Evolutionary conservation across 2,329 filamentous ascomycete species (phyloP).

Genomic region (Ophiocordyceps camponoti-floridani): DNA sequence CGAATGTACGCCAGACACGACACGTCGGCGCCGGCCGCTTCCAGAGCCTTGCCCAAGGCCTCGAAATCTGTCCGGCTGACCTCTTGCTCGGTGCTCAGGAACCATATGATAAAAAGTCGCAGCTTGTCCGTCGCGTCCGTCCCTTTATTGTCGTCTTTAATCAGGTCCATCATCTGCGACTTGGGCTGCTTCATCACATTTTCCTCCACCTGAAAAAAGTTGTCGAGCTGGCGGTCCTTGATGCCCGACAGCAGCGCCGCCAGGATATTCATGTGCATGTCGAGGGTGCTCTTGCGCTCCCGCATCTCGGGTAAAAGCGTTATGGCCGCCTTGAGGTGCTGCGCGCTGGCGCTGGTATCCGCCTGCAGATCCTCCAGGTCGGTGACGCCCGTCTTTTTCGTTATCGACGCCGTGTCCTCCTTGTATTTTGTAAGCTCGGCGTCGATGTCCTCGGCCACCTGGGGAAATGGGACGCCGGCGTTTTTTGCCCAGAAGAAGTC

Average conservation of each 20-base stretch:
- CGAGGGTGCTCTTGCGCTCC: constrained; percentile 79
- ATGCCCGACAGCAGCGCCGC: constrained; percentile 62
- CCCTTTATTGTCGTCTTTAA: constrained; percentile 69
- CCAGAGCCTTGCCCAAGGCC: constrained; percentile 70
- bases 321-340: constrained; percentile 91
- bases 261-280: constrained; percentile 98
- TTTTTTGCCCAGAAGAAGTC: constrained; percentile 98
- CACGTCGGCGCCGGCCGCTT: constrained; percentile 56
- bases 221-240: constrained; percentile 87
- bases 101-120: constrained; percentile 92
- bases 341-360: constrained; percentile 73
- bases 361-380: constrained; percentile 86
- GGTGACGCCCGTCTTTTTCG: constrained; percentile 83
- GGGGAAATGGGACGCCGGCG: constrained; percentile 75
- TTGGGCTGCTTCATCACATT: constrained; percentile 84
- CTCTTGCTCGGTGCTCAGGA: constrained; percentile 81
- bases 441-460: constrained; percentile 93
- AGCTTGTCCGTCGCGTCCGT: constrained; percentile 77
- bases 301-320: constrained; percentile 80
- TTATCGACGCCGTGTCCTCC: constrained; percentile 85
- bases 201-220: constrained; percentile 91
- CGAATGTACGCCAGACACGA: constrained; percentile 71
- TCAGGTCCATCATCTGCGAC: constrained; percentile 68
- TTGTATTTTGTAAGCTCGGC: constrained; percentile 87
- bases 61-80: constrained; percentile 67